phyloP scores from a whole-genome alignment of 495 filamentous ascomycete species.

The Hypoxylon crocopeplum region DNA sequence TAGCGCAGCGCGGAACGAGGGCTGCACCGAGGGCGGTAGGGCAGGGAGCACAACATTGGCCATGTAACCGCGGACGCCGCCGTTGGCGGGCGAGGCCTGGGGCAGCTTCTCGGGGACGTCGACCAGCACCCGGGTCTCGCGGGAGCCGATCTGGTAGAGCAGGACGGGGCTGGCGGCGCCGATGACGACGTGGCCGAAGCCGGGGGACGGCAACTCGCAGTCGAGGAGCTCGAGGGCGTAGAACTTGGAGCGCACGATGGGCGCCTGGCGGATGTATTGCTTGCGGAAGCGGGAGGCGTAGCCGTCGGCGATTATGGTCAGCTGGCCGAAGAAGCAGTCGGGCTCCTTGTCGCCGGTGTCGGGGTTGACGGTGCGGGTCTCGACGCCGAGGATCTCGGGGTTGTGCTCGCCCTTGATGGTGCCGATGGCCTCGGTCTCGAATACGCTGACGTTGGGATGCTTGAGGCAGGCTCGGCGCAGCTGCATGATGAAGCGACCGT shows the following conservation, averaged over 20 bases:
- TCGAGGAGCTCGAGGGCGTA: constrained; percentile 92
- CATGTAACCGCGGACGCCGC: constrained; percentile 85
- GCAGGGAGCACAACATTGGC: constrained; percentile 75
- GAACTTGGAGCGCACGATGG: constrained; percentile 81
- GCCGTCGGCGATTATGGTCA: constrained; percentile 91
- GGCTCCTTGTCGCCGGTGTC: constrained; percentile 61
- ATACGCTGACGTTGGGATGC: constrained; percentile 73
- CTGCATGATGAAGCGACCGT: constrained; percentile 82
- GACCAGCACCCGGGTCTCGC: constrained; percentile 88
- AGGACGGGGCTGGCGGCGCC: constrained; percentile 81
- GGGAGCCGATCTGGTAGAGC: constrained; percentile 95
- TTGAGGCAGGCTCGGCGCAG: constrained; percentile 69
- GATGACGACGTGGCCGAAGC: constrained; percentile 88
- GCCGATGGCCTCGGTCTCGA: constrained; percentile 73
- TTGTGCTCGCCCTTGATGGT: constrained; percentile 65
- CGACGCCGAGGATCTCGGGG: constrained; percentile 75
- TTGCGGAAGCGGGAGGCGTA: constrained; percentile 95
- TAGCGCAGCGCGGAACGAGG: constrained; percentile 77
- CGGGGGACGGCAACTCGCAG: constrained; percentile 71
- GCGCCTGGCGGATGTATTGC: constrained; percentile 69
- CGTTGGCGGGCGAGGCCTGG: constrained; percentile 69
- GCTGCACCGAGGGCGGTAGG: constrained; percentile 74
- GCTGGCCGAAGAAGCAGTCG: constrained; percentile 79
- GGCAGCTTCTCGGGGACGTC: constrained; percentile 85
- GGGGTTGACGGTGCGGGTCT: constrained; percentile 65